Evolutionary conservation across 2,329 filamentous ascomycete species (phyloP).

Genomic region (Hypoxylon sp.): DNA sequence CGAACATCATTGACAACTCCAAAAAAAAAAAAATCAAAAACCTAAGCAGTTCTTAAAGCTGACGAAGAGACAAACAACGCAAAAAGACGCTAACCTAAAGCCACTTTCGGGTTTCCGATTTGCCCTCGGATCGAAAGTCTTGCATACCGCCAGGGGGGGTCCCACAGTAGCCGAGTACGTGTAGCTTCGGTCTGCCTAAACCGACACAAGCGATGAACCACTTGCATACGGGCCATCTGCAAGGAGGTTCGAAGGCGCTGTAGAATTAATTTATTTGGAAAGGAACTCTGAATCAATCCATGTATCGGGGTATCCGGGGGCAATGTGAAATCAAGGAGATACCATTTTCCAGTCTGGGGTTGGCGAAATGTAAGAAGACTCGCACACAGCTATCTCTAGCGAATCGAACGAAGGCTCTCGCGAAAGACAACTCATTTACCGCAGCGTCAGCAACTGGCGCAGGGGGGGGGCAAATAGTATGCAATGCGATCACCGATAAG

Average conservation of each 20-base stretch:
- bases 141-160: slow-evolving; percentile 44
- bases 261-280: slow-evolving; percentile 35
- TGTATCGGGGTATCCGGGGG: slow-evolving; percentile 11
- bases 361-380: background rate
- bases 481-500: slow-evolving; percentile 40
- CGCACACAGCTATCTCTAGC: slow-evolving; percentile 37
- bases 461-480: slow-evolving; percentile 18
- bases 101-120: slow-evolving; percentile 43
- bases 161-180: slow-evolving; percentile 41
- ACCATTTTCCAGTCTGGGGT: background rate
- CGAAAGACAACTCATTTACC: slow-evolving; percentile 26
- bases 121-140: slow-evolving; percentile 43
- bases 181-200: slow-evolving; percentile 44
- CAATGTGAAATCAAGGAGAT: slow-evolving; percentile 14
- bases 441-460: slow-evolving; percentile 27
- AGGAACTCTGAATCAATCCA: slow-evolving; percentile 22
- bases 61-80: slow-evolving; percentile 17
- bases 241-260: slow-evolving; percentile 33
- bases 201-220: slow-evolving; percentile 32
- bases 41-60: slow-evolving; percentile 22
- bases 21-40: slow-evolving; percentile 10
- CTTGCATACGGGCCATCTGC: slow-evolving; percentile 34
- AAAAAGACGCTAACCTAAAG: slow-evolving; percentile 27
- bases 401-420: slow-evolving; percentile 27
- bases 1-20: slow-evolving; percentile 17